Conservation (phyloP, 352 stramenopile genomes). For the Phytophthora tubulina region DNA sequence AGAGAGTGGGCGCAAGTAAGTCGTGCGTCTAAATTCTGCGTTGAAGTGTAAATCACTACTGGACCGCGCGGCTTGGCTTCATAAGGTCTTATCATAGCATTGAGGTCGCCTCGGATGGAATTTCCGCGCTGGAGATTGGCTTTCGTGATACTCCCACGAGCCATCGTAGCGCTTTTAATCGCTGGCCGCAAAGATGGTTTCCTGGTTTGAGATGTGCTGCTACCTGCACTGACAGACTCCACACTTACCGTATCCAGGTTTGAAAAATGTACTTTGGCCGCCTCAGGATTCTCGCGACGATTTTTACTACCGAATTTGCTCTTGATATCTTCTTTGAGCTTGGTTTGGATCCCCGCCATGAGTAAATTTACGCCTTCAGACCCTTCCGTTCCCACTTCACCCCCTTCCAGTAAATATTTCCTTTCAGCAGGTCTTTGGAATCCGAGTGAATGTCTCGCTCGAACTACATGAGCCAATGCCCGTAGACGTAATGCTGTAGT, state of each 20-base stretch:
- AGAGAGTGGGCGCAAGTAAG: constrained; percentile 77
- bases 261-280: constrained; percentile 23
- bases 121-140: constrained; percentile 39
- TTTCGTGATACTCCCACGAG: constrained; percentile 14
- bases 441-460: constrained; percentile 61
- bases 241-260: not conserved
- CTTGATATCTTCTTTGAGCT: constrained; percentile 42
- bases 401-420: constrained; percentile 55
- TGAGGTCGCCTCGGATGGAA: constrained; percentile 53
- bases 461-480: constrained; percentile 62
- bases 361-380: constrained; percentile 50
- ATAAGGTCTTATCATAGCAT: constrained; percentile 30
- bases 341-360: constrained; percentile 40
- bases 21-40: constrained; percentile 62
- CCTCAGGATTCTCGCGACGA: constrained; percentile 5
- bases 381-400: constrained; percentile 51
- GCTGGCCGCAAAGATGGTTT: not conserved
- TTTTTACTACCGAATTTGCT: not conserved
- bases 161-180: constrained; percentile 27
- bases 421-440: constrained; percentile 35
- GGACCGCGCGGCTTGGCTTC: constrained; percentile 23
- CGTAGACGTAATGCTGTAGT: constrained; percentile 50
- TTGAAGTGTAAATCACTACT: constrained; percentile 6
- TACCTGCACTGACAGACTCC: too few relatives aligned
- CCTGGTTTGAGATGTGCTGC: not conserved